phyloP scores from a whole-genome alignment of 129 eudicot species.

The Flaveria bidentis region DNA sequence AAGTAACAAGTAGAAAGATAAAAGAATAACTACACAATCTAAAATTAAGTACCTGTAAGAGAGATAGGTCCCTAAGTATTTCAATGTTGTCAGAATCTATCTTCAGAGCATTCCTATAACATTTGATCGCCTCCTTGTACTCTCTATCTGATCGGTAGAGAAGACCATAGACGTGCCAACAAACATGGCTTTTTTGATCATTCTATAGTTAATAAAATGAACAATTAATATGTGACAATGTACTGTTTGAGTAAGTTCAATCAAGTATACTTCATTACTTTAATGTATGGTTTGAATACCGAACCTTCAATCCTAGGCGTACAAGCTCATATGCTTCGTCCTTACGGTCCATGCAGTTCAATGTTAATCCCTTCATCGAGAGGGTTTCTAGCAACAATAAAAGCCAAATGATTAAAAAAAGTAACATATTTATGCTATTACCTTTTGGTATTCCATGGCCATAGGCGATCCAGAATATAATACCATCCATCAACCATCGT shows the following conservation, averaged over 20 bases:
- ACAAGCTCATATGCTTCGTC: conserved; percentile 98
- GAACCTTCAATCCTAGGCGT: conserved; percentile 91
- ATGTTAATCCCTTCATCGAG: conserved; percentile 94
- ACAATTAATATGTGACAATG: not conserved
- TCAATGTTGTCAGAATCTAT: conserved; percentile 99
- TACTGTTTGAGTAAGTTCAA: not conserved
- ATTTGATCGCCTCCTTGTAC: conserved; percentile 95
- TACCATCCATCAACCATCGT: not conserved
- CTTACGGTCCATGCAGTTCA: conserved; percentile 99
- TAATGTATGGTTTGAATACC: conserved; percentile 16
- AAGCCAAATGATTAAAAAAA: not conserved
- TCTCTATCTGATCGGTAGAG: conserved; percentile 98
- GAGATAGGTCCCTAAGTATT: conserved; percentile 91
- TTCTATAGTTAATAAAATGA: conserved; percentile 54
- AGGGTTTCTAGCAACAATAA: conserved; percentile 63
- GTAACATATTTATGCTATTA: conserved; percentile 1
- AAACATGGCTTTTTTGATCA: conserved; percentile 98
- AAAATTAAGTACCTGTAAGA: conserved; percentile 69
- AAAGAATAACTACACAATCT: not conserved
- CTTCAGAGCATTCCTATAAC: conserved; percentile 93
- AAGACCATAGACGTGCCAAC: conserved; percentile 99
- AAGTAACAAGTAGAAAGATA: not conserved
- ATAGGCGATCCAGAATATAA: not conserved
- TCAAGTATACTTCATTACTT: conserved; percentile 5
- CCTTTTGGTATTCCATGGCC: conserved; percentile 1